These are phyloP conservation scores for Exophiala alcalophila DNA, from an alignment of 2,329 filamentous ascomycete species.

Conservation along the genomic window DNA sequence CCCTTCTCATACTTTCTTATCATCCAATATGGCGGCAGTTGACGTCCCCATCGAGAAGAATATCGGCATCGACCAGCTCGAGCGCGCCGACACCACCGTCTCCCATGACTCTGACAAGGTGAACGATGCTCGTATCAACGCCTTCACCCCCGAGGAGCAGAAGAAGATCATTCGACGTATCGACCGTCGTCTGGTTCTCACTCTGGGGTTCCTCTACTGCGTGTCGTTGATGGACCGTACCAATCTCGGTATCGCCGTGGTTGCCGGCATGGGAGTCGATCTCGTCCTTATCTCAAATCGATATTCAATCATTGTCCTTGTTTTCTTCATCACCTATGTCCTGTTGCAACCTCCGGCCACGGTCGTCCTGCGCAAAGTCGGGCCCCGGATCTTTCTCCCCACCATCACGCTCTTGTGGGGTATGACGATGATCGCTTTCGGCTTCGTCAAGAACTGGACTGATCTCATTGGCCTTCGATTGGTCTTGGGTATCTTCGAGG, in stretches of 20 bases:
- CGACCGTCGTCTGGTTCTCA: constrained; percentile 63
- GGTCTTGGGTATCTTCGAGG: constrained; percentile 64
- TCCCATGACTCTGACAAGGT: constrained; percentile 15
- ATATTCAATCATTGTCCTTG: constrained; percentile 60
- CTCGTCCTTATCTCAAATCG: constrained; percentile 25
- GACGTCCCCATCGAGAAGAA: constrained; percentile 15
- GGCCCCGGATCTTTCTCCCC: constrained; percentile 40
- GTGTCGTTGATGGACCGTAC: constrained; percentile 76
- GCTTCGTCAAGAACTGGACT: constrained; percentile 33
- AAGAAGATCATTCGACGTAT: constrained; percentile 66
- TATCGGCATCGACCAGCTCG: constrained; percentile 17
- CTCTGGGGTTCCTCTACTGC: constrained; percentile 67
- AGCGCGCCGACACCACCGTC: constrained; percentile 14
- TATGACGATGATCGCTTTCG: constrained; percentile 40
- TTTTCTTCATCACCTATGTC: constrained; percentile 73
- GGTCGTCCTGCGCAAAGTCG: constrained; percentile 64
- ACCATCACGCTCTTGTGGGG: constrained; percentile 47
- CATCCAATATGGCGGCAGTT: constrained; percentile 9
- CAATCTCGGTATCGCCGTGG: constrained; percentile 69
- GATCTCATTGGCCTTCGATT: constrained; percentile 30
- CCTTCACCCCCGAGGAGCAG: constrained; percentile 54
- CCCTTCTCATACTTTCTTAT: not conserved
- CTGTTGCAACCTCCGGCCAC: constrained; percentile 70
- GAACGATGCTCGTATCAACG: constrained; percentile 37
- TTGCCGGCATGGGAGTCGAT: constrained; percentile 54